These are phyloP conservation scores for Lasiosphaeria hispida DNA, from an alignment of 495 filamentous ascomycete genomes.

Conservation along the genomic window DNA sequence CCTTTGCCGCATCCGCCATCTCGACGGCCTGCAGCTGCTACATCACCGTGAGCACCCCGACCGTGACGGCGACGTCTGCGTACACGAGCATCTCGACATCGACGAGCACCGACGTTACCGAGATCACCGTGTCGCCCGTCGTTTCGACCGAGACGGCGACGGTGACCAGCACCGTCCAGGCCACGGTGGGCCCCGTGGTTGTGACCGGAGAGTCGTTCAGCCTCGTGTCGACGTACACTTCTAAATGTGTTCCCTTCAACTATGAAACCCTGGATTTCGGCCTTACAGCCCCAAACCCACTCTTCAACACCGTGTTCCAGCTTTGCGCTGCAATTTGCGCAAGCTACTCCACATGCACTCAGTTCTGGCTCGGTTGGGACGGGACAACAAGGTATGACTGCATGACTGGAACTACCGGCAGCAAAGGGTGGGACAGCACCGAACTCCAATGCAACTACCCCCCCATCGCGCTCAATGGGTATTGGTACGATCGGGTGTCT, in stretches of 20 bases:
- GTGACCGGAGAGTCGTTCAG: not conserved
- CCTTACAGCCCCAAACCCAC: not conserved
- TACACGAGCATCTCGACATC: not conserved
- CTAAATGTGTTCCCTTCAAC: slow-evolving; percentile 2
- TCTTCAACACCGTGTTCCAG: slow-evolving; percentile 1
- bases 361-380: not conserved
- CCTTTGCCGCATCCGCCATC: not conserved
- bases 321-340: not conserved
- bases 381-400: not conserved
- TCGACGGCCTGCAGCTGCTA: slow-evolving; percentile 7
- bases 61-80: not conserved
- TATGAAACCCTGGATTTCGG: slow-evolving; percentile 1
- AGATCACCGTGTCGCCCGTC: not conserved
- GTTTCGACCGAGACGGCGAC: not conserved
- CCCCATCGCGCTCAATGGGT: not conserved
- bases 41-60: not conserved
- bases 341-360: not conserved
- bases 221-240: not conserved
- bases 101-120: not conserved
- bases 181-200: not conserved
- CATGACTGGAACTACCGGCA: slow-evolving; percentile 2
- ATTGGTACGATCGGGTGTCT: not conserved
- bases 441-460: slow-evolving; percentile 4
- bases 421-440: not conserved
- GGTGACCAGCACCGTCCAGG: not conserved